Evolutionary conservation across 345 rosid species (phyloP).

Genomic region (Lumnitzera racemosa): DNA sequence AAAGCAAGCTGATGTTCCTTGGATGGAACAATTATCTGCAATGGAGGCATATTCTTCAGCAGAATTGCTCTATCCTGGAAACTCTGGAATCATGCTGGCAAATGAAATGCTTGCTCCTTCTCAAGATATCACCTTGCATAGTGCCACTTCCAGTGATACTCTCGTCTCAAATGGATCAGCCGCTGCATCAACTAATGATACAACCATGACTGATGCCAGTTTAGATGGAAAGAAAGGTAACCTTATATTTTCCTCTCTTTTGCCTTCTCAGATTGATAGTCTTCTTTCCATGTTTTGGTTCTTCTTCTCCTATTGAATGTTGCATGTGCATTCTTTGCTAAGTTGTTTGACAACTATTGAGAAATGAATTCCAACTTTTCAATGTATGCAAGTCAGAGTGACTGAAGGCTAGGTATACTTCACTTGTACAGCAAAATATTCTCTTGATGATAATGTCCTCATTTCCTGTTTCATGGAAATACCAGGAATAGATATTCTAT

Average conservation of each 20-base stretch:
- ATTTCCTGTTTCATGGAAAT: too few species aligned
- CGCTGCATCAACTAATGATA: slow-evolving; percentile 34
- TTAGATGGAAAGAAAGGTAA: slow-evolving; percentile 39
- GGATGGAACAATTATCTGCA: slow-evolving; percentile 87
- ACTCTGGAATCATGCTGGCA: slow-evolving; percentile 55
- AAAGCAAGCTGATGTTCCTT: slow-evolving; percentile 62
- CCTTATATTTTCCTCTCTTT: not conserved
- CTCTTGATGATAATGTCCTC: too few species aligned
- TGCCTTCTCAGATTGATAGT: too few species aligned
- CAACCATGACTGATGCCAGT: slow-evolving; percentile 23
- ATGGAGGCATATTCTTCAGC: slow-evolving; percentile 54
- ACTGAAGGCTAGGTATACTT: too few species aligned
- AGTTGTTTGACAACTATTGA: too few species aligned
- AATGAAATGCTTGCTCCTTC: slow-evolving; percentile 37
- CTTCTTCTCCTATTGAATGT: not conserved
- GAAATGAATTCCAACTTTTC: too few species aligned
- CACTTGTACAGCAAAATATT: too few species aligned
- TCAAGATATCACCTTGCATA: slow-evolving; percentile 16
- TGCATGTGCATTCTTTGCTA: not conserved
- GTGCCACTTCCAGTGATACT: slow-evolving; percentile 5
- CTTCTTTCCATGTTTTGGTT: not conserved
- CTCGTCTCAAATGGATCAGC: slow-evolving; percentile 17
- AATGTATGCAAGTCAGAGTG: too few species aligned
- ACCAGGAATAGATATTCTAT: too few species aligned
- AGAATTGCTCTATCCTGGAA: slow-evolving; percentile 42